phyloP scores from a whole-genome alignment of 2,329 filamentous ascomycete species.

The Cercospora nicotianae region DNA sequence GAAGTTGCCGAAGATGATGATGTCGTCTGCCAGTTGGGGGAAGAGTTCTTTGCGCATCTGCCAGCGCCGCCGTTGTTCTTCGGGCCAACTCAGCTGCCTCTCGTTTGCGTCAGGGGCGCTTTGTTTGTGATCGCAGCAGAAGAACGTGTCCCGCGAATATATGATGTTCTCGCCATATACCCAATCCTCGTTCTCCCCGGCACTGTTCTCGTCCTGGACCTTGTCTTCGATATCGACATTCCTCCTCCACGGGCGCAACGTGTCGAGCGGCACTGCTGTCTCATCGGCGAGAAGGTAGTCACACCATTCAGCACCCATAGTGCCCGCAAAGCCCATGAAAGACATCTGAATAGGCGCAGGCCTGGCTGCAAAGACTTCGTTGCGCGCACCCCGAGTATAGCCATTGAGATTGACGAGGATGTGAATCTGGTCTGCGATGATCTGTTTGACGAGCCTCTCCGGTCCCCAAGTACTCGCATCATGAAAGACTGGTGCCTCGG shows the following conservation, averaged over 20 bases:
- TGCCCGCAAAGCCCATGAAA: slow-evolving; percentile 98
- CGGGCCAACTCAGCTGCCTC: slow-evolving; percentile 70
- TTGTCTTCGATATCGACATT: slow-evolving; percentile 74
- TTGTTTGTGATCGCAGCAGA: slow-evolving; percentile 95
- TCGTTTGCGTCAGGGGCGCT: slow-evolving; percentile 75
- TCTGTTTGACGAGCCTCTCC: slow-evolving; percentile 81
- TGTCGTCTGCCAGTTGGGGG: slow-evolving; percentile 75
- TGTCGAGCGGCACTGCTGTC: slow-evolving; percentile 78
- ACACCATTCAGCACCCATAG: slow-evolving; percentile 95
- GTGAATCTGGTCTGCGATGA: slow-evolving; percentile 83
- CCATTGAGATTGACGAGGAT: slow-evolving; percentile 97
- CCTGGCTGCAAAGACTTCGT: slow-evolving; percentile 93
- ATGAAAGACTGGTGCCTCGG: slow-evolving; percentile 84
- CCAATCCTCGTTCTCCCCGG: slow-evolving; percentile 69
- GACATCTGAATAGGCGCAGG: slow-evolving; percentile 98
- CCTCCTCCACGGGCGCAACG: slow-evolving; percentile 74
- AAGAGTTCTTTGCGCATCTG: slow-evolving; percentile 91
- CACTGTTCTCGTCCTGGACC: slow-evolving; percentile 62
- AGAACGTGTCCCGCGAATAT: slow-evolving; percentile 92
- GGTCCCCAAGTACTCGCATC: slow-evolving; percentile 86
- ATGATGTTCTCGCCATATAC: slow-evolving; percentile 97
- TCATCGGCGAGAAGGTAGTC: slow-evolving; percentile 93
- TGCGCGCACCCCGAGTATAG: slow-evolving; percentile 93
- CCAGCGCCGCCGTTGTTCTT: slow-evolving; percentile 82
- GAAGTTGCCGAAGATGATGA: slow-evolving; percentile 93